phyloP scores from a whole-genome alignment of 768 basidiomycete species.

The Termitomyces sp. region DNA sequence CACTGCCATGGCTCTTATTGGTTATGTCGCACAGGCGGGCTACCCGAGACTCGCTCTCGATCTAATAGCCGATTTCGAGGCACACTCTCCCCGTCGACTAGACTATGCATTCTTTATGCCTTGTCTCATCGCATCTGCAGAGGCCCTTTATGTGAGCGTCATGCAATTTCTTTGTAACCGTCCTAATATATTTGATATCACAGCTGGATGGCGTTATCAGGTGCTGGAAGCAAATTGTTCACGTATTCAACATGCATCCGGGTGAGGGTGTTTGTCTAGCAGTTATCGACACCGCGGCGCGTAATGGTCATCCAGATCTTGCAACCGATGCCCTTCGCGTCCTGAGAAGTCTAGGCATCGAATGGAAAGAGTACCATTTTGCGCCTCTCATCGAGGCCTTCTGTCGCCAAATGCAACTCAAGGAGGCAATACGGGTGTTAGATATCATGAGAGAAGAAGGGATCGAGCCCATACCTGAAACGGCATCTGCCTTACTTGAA shows the following conservation, averaged over 20 bases:
- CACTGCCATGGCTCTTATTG: slow-evolving; percentile 47
- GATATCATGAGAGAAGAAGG: slow-evolving; percentile 51
- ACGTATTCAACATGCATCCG: slow-evolving; percentile 46
- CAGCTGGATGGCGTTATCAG: slow-evolving; percentile 62
- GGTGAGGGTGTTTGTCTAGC: slow-evolving; percentile 71
- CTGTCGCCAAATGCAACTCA: slow-evolving; percentile 46
- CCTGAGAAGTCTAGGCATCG: slow-evolving; percentile 41
- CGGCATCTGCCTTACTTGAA: slow-evolving; percentile 43
- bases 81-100: slow-evolving; percentile 44
- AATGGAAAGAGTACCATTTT: slow-evolving; percentile 67
- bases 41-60: slow-evolving; percentile 69
- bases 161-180: background rate
- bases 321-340: slow-evolving; percentile 59
- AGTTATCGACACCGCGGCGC: slow-evolving; percentile 69
- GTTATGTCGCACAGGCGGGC: slow-evolving; percentile 45
- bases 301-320: slow-evolving; percentile 65
- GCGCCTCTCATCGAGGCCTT: slow-evolving; percentile 74
- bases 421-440: slow-evolving; percentile 58
- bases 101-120: slow-evolving; percentile 55
- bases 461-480: slow-evolving; percentile 43
- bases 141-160: slow-evolving; percentile 57
- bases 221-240: slow-evolving; percentile 58
- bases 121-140: slow-evolving; percentile 61
- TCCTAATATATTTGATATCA: slow-evolving; percentile 1
- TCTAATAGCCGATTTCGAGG: slow-evolving; percentile 57